A percentile compares a stretch with the other conserved stretches of the same genome.
Conservation (phyloP, 345 rosid species). For the Murraya paniculata region DNA sequence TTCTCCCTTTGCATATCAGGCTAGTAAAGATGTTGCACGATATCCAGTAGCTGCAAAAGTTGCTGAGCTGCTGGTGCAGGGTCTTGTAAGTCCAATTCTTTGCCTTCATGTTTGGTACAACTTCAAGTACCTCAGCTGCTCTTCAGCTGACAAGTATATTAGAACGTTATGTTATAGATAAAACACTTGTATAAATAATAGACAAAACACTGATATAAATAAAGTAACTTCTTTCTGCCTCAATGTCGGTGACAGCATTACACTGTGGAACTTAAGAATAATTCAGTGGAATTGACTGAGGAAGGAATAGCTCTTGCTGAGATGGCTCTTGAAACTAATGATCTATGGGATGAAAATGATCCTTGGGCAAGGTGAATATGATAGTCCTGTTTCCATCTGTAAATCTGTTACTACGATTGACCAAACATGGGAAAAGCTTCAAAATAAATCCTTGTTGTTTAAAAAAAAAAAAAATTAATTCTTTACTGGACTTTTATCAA, state of each 20-base stretch:
- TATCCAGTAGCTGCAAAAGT: slow-evolving; percentile 97
- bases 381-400: slow-evolving; percentile 16
- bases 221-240: slow-evolving; percentile 14
- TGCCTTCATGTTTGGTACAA: slow-evolving; percentile 7
- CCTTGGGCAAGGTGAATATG: slow-evolving; percentile 88
- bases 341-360: slow-evolving; percentile 95
- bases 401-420: background rate
- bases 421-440: slow-evolving; percentile 1
- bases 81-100: slow-evolving; percentile 50
- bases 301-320: slow-evolving; percentile 92
- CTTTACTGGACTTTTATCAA: background rate
- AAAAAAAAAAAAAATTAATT: too few relatives aligned
- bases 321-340: slow-evolving; percentile 93
- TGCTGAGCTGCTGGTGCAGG: slow-evolving; percentile 78
- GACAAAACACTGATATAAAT: background rate
- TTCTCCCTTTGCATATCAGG: slow-evolving; percentile 46
- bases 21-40: slow-evolving; percentile 86
- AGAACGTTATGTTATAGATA: background rate
- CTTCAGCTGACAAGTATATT: slow-evolving; percentile 4
- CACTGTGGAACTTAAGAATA: slow-evolving; percentile 81
- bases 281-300: slow-evolving; percentile 95
- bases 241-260: slow-evolving; percentile 61
- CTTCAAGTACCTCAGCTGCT: slow-evolving; percentile 6
- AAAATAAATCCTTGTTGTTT: background rate
- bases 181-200: slow-evolving; percentile 5